These are phyloP conservation scores for Rugonectria rugulosa DNA, from an alignment of 2,329 filamentous ascomycete species.

Conservation along the genomic window DNA sequence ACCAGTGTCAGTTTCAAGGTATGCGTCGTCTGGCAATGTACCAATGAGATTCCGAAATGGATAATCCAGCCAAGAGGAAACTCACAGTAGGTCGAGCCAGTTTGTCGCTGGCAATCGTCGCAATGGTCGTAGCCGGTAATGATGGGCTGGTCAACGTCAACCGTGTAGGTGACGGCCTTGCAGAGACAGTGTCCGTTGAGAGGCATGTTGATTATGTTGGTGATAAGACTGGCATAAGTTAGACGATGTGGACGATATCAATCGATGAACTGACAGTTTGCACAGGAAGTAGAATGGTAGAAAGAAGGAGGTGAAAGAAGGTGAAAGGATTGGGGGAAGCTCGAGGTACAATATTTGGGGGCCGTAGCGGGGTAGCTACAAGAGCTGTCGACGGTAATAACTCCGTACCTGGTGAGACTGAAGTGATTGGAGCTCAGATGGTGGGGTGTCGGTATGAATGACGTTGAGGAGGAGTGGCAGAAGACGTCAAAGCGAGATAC, in stretches of 20 bases:
- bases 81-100: constrained; percentile 72
- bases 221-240: constrained; percentile 1
- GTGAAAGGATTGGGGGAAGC: constrained; percentile 26
- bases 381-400: constrained; percentile 1
- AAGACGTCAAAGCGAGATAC: not conserved
- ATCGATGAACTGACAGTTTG: constrained; percentile 12
- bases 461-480: constrained; percentile 32
- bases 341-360: constrained; percentile 34
- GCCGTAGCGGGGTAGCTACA: constrained; percentile 37
- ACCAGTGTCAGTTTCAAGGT: not conserved
- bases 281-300: not conserved
- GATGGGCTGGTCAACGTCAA: constrained; percentile 58
- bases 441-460: constrained; percentile 41
- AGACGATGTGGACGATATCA: not conserved
- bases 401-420: constrained; percentile 21
- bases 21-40: no score
- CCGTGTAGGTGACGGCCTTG: constrained; percentile 74
- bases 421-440: constrained; percentile 25
- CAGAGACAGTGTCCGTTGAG: constrained; percentile 75
- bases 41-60: no score
- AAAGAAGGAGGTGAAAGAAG: constrained; percentile 4
- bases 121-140: constrained; percentile 74
- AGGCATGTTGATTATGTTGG: constrained; percentile 62
- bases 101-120: constrained; percentile 76
- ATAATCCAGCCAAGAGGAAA: no score